Base-by-base conservation (phyloP, 345 rosid genomes). In the Pistacia integerrima region DNA sequence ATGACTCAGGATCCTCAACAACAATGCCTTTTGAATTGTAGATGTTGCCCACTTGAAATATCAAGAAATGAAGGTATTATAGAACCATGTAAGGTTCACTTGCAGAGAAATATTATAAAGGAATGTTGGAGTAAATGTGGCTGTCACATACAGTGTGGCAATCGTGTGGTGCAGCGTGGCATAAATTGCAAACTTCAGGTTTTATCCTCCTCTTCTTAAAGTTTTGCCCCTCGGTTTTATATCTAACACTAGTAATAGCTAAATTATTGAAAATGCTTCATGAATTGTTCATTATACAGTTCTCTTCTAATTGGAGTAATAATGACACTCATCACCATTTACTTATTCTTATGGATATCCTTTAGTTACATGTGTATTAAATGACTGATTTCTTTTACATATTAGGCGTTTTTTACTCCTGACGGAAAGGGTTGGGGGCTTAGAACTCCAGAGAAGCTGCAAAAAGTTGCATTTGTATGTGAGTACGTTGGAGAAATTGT, bases 71-170 rank as follows among this genome's bases (percentile, higher is more conserved):
- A 85, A 48, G 85, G 81, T 67, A 76, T 81, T 79, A 17, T 85
- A 70, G 88, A 89, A 74, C 87, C 90, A 20, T 96, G 99, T 85
- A 92, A 93, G 79, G 97, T 98, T 58, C 98, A 96, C 81, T 65
- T 91, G 73, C 84, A 87, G 87, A 93, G 97, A 83, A 90, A 81
- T 74, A 82, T 80, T 65, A 92, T 92, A 63, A 89, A 87, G 82
- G 98, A 96, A 76, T 96, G 99, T 64, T 96, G 99, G 98, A 85
- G 78, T 64, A 93, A 85, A 81, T 96, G 99, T 84, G 93, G 97
- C 57, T 96, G 99, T 78, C 77, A 77, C 74, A 87, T 82, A 76
- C 87, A 65, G 51, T 96, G 99, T 81, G 94, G 97, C 75, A 96
- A 96, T 78, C 88, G 98, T 69, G 92, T 96, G 33, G 90, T 93